phyloP scores from a whole-genome alignment of 352 stramenopile genomes.

The Pythium phragmitis region DNA sequence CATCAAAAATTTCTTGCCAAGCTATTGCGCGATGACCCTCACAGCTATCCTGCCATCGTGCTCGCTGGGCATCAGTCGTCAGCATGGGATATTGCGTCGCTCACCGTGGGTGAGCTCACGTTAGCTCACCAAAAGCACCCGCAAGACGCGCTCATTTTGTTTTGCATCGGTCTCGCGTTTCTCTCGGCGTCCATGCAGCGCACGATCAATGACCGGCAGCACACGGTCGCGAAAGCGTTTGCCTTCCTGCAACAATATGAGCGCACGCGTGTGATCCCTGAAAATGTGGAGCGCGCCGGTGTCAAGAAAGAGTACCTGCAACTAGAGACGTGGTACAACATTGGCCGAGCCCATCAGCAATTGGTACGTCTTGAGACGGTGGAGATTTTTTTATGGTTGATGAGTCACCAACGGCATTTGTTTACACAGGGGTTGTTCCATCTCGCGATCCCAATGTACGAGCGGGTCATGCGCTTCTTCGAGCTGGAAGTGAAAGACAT shows the following conservation, averaged over 20 bases:
- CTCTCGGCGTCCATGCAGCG: slow-evolving; percentile 83
- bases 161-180: slow-evolving; percentile 85
- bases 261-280: slow-evolving; percentile 40
- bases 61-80: slow-evolving; percentile 83
- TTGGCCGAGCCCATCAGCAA: slow-evolving; percentile 83
- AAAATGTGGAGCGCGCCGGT: slow-evolving; percentile 37
- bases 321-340: slow-evolving; percentile 86
- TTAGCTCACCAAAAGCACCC: slow-evolving; percentile 79
- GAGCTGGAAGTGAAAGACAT: slow-evolving; percentile 52
- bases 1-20: slow-evolving; percentile 88
- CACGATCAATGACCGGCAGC: slow-evolving; percentile 83
- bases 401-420: background rate
- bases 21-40: slow-evolving; percentile 67
- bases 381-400: background rate
- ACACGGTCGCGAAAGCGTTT: slow-evolving; percentile 84
- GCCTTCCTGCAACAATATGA: slow-evolving; percentile 86
- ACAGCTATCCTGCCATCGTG: slow-evolving; percentile 78
- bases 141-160: slow-evolving; percentile 71
- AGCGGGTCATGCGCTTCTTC: slow-evolving; percentile 80
- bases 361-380: slow-evolving; percentile 41
- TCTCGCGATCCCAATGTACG: slow-evolving; percentile 86
- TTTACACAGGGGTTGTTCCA: slow-evolving; percentile 72
- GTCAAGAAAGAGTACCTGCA: slow-evolving; percentile 66
- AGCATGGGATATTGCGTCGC: slow-evolving; percentile 80
- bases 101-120: slow-evolving; percentile 83